phyloP scores from a whole-genome alignment of 148 eudicot species.

The Camellia sinensis region DNA sequence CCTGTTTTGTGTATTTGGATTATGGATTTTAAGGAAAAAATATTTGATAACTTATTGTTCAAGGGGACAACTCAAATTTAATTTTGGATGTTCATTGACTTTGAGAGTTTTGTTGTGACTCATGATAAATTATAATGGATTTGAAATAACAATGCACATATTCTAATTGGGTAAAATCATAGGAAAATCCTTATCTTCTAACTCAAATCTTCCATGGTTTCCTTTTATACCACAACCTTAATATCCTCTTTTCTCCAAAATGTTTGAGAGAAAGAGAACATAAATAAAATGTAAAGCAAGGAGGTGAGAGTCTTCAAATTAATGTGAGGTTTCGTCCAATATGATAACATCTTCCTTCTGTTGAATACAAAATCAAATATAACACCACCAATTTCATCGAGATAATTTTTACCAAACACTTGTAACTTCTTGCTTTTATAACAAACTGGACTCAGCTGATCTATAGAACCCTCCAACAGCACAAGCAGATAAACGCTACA shows the following conservation, averaged over 20 bases:
- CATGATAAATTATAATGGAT: too few relatives aligned
- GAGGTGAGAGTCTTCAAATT: constrained; percentile 12
- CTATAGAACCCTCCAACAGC: not conserved
- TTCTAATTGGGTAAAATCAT: too few relatives aligned
- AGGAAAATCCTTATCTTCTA: too few relatives aligned
- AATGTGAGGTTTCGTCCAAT: constrained; percentile 35
- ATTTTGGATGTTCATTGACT: too few relatives aligned
- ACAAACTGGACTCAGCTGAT: not conserved
- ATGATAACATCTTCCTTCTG: constrained; percentile 34
- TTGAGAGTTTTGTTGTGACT: too few relatives aligned
- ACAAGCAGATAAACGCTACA: not conserved
- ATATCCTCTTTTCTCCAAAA: constrained; percentile 28
- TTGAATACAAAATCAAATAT: constrained; percentile 15
- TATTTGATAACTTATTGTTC: too few relatives aligned
- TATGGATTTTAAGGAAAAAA: too few relatives aligned
- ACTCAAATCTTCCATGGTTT: constrained; percentile 58
- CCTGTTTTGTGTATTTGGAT: too few relatives aligned
- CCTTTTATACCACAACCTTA: constrained; percentile 31
- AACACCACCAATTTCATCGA: not conserved
- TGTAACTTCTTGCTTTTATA: not conserved
- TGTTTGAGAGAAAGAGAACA: constrained; percentile 25
- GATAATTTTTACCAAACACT: not conserved
- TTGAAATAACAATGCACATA: too few relatives aligned
- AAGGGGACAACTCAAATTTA: too few relatives aligned
- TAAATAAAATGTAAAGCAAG: constrained; percentile 15